Evolutionary conservation across 1,284 basidiomycete species (phyloP), one percentile per base, ranked within the genome.

Genomic region (Ustilago hordei): DNA sequence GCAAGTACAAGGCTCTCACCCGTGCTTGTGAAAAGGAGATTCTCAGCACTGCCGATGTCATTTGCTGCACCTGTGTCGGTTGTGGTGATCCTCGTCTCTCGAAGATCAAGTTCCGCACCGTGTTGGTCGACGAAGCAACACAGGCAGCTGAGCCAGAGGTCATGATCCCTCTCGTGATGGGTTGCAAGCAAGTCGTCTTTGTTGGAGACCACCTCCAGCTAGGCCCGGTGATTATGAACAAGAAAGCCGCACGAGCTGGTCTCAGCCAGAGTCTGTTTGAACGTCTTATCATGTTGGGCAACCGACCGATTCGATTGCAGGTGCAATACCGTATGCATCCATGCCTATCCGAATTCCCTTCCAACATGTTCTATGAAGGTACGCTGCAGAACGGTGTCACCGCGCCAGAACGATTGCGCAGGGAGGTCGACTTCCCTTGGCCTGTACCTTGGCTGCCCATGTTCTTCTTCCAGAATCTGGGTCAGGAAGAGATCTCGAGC

Each of bases 261-360:
- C 90, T 99, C 50, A 98, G 95, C 0, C 95, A 98, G 86, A 98
- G 95, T 1, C 91, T 99, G 31, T 99, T 99, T 84, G 97, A 99
- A 87, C 93, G 97, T 43, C 91, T 99, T 58, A 95, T 99, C 77
- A 90, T 98, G 57, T 91, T 99, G 63, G 92, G 93, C 55, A 99
- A 99, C 87, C 91, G 95, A 31, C 97, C 97, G 19, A 99, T 99
- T 83, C 95, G 97, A 73, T 90, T 99, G 39, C 95, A 99, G 88
- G 97, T 99, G 52, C 97, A 99, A 87, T 99, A 99, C 86, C 95
- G 97, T 86, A 99, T 99, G 97, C 97, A 99, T 86, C 97, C 97
- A 15, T 98, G 96, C 87, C 89, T 99, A 55, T 98, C 97, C 55
- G 95, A 99, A 87, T 99, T 99, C 88, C 96, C 97, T 1, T 97